These are phyloP conservation scores for Sistotremastrum suecicum DNA, from an alignment of 768 basidiomycete genomes.

Conservation along the genomic window DNA sequence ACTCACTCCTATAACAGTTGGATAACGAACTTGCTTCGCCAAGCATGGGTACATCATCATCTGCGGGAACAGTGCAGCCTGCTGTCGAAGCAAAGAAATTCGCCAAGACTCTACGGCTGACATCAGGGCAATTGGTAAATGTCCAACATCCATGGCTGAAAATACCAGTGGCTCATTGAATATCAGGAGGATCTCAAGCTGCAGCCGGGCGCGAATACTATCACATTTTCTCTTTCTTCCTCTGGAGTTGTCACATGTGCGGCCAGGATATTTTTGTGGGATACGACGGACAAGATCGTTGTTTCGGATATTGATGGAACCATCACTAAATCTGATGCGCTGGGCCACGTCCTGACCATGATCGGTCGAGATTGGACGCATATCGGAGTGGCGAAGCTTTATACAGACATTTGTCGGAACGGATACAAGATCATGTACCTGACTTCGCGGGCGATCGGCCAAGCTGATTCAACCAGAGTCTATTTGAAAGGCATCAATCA, in stretches of 20 bases:
- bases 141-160: neutral
- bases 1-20: constrained; percentile 5
- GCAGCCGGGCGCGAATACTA: constrained; percentile 76
- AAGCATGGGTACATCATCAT: constrained; percentile 11
- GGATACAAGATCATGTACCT: constrained; percentile 98
- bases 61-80: constrained; percentile 10
- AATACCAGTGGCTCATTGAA: neutral
- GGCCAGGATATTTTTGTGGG: constrained; percentile 92
- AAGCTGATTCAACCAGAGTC: constrained; percentile 91
- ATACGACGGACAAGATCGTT: constrained; percentile 77
- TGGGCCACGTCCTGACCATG: constrained; percentile 95
- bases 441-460: constrained; percentile 92
- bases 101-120: constrained; percentile 84
- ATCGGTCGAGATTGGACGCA: constrained; percentile 99
- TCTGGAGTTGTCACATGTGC: constrained; percentile 75
- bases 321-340: constrained; percentile 97
- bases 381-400: constrained; percentile 89
- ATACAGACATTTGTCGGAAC: constrained; percentile 88
- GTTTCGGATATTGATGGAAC: constrained; percentile 98
- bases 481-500: constrained; percentile 93
- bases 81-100: constrained; percentile 36
- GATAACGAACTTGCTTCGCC: constrained; percentile 25
- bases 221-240: constrained; percentile 85
- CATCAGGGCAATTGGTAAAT: constrained; percentile 85
- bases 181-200: constrained; percentile 70